A percentile compares a stretch with the other conserved stretches of the same genome.
phyloP scores from a whole-genome alignment of 1,284 basidiomycete species.

The Cutaneotrichosporon cavernicola region DNA sequence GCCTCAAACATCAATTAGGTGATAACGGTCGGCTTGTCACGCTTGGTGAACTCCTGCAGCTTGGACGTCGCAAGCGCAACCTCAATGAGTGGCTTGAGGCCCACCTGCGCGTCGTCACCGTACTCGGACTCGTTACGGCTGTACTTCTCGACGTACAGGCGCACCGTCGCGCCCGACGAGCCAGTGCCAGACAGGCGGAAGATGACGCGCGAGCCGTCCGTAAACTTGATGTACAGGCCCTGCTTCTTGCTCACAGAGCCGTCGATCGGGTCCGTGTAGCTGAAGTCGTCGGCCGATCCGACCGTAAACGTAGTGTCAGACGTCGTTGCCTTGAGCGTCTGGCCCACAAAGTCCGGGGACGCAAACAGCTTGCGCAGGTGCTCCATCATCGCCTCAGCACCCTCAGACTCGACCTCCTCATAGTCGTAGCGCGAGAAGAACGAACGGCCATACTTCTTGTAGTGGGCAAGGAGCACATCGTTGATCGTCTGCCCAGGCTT shows the following conservation, averaged over 20 bases:
- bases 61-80: conserved; percentile 82
- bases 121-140: conserved; percentile 76
- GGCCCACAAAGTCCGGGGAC: conserved; percentile 65
- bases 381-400: conserved; percentile 80
- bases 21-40: conserved; percentile 92
- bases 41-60: conserved; percentile 78
- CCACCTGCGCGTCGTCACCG: conserved; percentile 74
- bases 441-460: conserved; percentile 88
- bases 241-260: conserved; percentile 90
- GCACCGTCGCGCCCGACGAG: conserved; percentile 88
- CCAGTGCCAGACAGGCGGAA: conserved; percentile 96
- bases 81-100: conserved; percentile 91
- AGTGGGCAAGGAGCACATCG: conserved; percentile 82
- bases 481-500: conserved; percentile 79
- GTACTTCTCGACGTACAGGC: conserved; percentile 91
- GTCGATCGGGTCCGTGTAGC: conserved; percentile 97
- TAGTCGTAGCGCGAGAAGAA: conserved; percentile 99
- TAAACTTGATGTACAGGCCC: conserved; percentile 88
- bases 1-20: conserved; percentile 57
- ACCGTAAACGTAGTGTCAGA: conserved; percentile 75
- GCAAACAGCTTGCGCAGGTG: conserved; percentile 72
- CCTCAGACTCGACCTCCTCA: conserved; percentile 91
- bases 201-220: conserved; percentile 88
- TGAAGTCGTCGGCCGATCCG: conserved; percentile 77
- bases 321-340: conserved; percentile 64